These are phyloP conservation scores for Bruguiera sexangula DNA, from an alignment of 345 rosid genomes.

Conservation along the genomic window DNA sequence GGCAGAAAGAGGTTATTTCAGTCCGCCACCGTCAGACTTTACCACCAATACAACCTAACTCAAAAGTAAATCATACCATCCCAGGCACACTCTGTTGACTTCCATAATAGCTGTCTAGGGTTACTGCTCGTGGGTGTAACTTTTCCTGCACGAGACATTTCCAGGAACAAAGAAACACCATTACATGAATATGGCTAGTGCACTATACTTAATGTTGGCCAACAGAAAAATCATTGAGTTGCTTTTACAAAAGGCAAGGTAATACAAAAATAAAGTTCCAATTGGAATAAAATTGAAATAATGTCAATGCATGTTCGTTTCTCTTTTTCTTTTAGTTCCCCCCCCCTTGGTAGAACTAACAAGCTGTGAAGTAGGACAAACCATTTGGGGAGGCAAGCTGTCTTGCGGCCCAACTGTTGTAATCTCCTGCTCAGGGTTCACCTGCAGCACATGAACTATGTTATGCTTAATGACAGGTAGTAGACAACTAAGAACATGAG, in stretches of 20 bases:
- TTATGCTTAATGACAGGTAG: not conserved
- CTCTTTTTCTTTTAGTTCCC: not conserved
- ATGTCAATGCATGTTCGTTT: not conserved
- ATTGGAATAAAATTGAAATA: not conserved
- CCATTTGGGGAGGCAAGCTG: conserved; percentile 66
- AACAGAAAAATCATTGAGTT: not conserved
- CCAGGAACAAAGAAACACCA: not conserved
- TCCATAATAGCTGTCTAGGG: conserved; percentile 48
- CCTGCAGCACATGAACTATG: conserved; percentile 34
- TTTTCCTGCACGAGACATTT: conserved; percentile 38
- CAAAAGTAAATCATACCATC: conserved; percentile 39
- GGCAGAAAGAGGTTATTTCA: not conserved
- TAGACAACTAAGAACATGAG: not conserved
- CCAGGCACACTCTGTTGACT: conserved; percentile 45
- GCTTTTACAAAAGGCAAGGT: not conserved
- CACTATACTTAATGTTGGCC: not conserved
- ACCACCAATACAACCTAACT: conserved; percentile 6
- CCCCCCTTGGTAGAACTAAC: not conserved
- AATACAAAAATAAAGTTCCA: not conserved
- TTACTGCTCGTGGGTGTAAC: conserved; percentile 42
- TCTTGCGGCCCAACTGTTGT: conserved; percentile 50
- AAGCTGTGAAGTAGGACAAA: conserved; percentile 23
- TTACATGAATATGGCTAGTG: not conserved
- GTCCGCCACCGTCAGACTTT: not conserved
- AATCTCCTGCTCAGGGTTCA: conserved; percentile 55